Conservation (phyloP, 495 filamentous ascomycete species). For the Xylona heveae region DNA sequence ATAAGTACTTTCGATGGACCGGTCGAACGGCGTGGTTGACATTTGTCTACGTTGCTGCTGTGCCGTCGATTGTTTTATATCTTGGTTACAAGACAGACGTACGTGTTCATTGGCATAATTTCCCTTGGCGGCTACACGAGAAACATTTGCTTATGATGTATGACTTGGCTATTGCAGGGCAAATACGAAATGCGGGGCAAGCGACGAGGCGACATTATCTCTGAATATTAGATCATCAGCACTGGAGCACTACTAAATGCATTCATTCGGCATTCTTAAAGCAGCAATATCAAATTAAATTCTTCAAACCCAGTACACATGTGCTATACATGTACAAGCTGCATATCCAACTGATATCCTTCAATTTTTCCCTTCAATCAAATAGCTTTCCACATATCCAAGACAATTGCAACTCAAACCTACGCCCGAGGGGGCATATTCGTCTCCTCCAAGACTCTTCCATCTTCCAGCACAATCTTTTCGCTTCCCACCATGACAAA, state of each 20-base stretch:
- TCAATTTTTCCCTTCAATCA: neutral
- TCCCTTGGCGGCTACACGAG: neutral
- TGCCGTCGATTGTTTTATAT: constrained; percentile 48
- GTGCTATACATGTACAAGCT: no score
- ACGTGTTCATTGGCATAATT: constrained; percentile 17
- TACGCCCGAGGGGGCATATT: no score
- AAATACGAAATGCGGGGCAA: constrained; percentile 75
- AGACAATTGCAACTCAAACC: constrained; percentile 3
- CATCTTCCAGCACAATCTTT: no score
- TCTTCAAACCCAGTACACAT: no score
- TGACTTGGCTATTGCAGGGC: constrained; percentile 34
- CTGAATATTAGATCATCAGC: constrained; percentile 36
- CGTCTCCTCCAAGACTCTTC: constrained; percentile 7
- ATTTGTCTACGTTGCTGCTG: constrained; percentile 45
- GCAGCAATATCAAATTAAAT: no score
- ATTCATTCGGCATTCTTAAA: no score
- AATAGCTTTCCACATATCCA: constrained; percentile 4
- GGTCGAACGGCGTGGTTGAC: constrained; percentile 57
- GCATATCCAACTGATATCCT: no score
- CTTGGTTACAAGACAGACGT: constrained; percentile 66
- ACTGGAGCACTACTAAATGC: no score
- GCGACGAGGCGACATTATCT: constrained; percentile 57
- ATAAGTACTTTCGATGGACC: constrained; percentile 92
- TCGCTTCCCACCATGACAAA: no score
- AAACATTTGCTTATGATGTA: neutral